Evolutionary conservation across 108 stramenopile species (phyloP), one percentile per base, ranked within the genome.

Genomic region (Cyclotella distinguenda): DNA sequence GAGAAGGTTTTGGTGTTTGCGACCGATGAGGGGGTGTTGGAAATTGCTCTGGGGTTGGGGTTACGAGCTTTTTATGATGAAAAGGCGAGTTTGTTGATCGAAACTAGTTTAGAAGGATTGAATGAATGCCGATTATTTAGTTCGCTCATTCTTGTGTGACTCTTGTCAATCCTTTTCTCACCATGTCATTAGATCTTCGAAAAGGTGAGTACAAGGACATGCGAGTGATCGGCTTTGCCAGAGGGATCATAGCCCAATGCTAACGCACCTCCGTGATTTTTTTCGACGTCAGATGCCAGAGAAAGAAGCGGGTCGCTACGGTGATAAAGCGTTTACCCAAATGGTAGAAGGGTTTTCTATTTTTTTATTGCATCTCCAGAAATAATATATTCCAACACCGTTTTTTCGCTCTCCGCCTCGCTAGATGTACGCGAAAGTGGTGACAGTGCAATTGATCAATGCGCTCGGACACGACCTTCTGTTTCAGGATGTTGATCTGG

Each of bases 401-500:
- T 42, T 42, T 42, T 5, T 2, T 21, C 10, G 21, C 25, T 21
- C 5, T 18, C 18, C 5, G 11, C 18, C 11, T 59, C 23, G 10
- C 32, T 43, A 59, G 58, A 87, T 87, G 86, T 85, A 77, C 61
- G 62, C 77, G 44, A 87, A 87, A 61, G 68, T 80, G 16, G 76
- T 85, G 32, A 72, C 72, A 6, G 82, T 85, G 43, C 84, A 82
- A 39, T 40, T 87, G 25, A 59, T 76, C 51, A 68, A 82, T 46
- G 40, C 45, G 2, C 39, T 84, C 44, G 83, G 83, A 11, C 78
- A 81, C 51, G 80, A 86, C 16, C 62, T 86, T 6, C 47, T 86
- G 16, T 86, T 84, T 52, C 86, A 86, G 57, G 91, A 89, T 72
- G 89, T 90, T 1, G 86, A 92, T 58, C 59, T 87, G 9, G 21